Evolutionary conservation across 1,139 yeast genomes (phyloP).

Genomic region (Scheffersomyces cryptocercus): DNA sequence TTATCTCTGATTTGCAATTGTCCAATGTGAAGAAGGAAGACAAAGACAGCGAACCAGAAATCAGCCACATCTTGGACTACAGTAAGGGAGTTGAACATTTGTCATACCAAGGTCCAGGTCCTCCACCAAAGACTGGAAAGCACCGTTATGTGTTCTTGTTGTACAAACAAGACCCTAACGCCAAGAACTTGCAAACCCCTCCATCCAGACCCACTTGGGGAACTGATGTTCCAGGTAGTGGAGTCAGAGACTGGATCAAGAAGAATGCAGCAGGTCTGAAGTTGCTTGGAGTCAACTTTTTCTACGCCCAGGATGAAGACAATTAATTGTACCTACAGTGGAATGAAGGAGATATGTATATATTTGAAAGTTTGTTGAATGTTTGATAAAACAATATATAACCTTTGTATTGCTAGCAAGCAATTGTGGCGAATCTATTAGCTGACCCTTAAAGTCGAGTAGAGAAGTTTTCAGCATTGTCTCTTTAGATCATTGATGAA

Average conservation of each 20-base stretch:
- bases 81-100: constrained; percentile 38
- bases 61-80: constrained; percentile 35
- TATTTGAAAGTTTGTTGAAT: neutral
- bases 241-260: constrained; percentile 74
- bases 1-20: constrained; percentile 63
- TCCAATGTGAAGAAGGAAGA: constrained; percentile 16
- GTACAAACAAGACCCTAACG: constrained; percentile 58
- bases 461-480: neutral
- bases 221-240: constrained; percentile 71
- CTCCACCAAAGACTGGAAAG: constrained; percentile 78
- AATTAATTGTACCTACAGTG: constrained; percentile 2
- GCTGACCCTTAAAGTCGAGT: too few relatives aligned
- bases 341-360: neutral
- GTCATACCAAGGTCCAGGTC: constrained; percentile 76
- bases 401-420: neutral
- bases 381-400: too few relatives aligned
- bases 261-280: constrained; percentile 57
- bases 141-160: constrained; percentile 80
- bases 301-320: constrained; percentile 65
- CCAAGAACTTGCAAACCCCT: constrained; percentile 40
- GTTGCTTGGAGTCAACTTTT: constrained; percentile 77
- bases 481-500: neutral
- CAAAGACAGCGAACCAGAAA: constrained; percentile 28
- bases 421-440: neutral
- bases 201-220: constrained; percentile 83